Base-by-base conservation (phyloP, 352 stramenopile genomes). In the Phytopythium litorale region DNA sequence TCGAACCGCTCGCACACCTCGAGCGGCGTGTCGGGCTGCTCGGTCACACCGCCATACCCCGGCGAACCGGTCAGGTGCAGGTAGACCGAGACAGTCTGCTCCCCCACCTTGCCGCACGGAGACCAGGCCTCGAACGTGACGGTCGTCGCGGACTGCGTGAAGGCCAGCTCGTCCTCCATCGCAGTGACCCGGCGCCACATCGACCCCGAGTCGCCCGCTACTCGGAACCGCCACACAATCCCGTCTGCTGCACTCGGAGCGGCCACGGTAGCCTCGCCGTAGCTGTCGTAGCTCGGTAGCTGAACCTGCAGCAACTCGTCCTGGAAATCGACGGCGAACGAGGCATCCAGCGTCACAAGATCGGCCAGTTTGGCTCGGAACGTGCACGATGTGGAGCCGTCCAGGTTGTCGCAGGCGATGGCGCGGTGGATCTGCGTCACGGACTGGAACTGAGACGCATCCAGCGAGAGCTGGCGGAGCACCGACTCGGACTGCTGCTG, bases 41-140 rank as follows among this genome's bases (percentile, higher is more conserved):
- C 13, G 11, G 32, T 28, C n/a, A 8, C 19, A 21, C 18, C 30
- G 30, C 51, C 51, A 11, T 57, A 57, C 3, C 18, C 32, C 16
- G 51, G 9, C 15, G 11, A 33, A 42, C 70, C 82, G 60, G 77
- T 72, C 45, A 79, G 62, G 50, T 89, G 79, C 33, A 89, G 58
- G 51, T 77, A 64, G 5, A 89, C 67, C 52, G 74, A 71, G 55
- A 88, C 88, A 37, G 71, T 65, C 50, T 79, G 80, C 18, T 65
- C 64, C 16, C 68, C 64, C 4, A 84, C 75, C 9, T 81, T 52
- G 35, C 81, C 81, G 43, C 81, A 90, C 28, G 76, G 68, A 3
- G 81, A 79, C 81, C 81, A 90, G 5, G 79, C 81, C 49, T 90
- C 77, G 18, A 90, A 19, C 9, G 60, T 66, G 63, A 88, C 71